These are phyloP conservation scores for Saitozyma podzolica DNA, from an alignment of 768 basidiomycete species.

Conservation along the genomic window DNA sequence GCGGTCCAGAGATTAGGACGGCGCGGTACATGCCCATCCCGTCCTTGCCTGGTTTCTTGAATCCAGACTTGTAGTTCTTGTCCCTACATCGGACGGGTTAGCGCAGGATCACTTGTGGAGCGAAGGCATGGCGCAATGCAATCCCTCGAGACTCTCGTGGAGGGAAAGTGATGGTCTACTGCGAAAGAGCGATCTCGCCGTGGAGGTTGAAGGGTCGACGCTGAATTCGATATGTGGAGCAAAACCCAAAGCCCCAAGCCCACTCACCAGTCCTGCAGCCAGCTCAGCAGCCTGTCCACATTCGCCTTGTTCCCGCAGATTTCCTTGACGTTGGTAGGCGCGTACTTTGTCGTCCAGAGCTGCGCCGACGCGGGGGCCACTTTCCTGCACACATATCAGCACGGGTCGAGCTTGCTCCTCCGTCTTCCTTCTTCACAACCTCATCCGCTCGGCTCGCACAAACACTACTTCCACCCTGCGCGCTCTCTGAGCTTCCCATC, in stretches of 20 bases:
- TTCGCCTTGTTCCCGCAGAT: slow-evolving; percentile 92
- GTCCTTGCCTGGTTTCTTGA: slow-evolving; percentile 92
- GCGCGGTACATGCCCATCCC: slow-evolving; percentile 84
- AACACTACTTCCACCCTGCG: too few relatives aligned
- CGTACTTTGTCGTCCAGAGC: slow-evolving; percentile 94
- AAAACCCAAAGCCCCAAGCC: not conserved
- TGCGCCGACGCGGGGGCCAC: slow-evolving; percentile 57
- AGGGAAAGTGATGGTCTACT: too few relatives aligned
- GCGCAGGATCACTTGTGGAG: too few relatives aligned
- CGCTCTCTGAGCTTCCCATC: not conserved
- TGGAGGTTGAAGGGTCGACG: not conserved
- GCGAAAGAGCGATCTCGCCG: too few relatives aligned
- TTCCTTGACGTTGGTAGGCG: slow-evolving; percentile 81
- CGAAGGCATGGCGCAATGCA: too few relatives aligned
- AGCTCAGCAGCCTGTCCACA: slow-evolving; percentile 82
- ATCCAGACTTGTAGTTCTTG: slow-evolving; percentile 67
- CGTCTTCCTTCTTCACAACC: too few relatives aligned
- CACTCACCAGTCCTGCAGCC: slow-evolving; percentile 83
- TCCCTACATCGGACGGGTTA: slow-evolving; percentile 59
- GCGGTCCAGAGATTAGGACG: slow-evolving; percentile 85
- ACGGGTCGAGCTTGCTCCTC: not conserved
- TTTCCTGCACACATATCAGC: slow-evolving; percentile 29
- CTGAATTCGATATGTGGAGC: too few relatives aligned
- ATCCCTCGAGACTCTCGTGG: too few relatives aligned
- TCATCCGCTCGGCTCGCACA: too few relatives aligned